Base-by-base conservation (phyloP, 179 eudicot species). In the Silene coronaria region DNA sequence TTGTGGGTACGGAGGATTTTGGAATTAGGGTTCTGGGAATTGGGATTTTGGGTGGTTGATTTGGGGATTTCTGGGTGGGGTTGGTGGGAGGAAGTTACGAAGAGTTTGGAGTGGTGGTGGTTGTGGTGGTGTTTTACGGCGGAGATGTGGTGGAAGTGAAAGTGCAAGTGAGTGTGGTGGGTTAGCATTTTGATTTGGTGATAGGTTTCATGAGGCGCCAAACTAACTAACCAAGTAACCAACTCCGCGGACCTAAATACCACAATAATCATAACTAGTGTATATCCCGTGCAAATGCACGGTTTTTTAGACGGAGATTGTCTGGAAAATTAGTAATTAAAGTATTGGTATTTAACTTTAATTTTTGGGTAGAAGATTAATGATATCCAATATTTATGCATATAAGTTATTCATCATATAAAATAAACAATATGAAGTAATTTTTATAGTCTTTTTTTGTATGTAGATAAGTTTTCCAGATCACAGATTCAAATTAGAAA, bases 1-100 rank as follows among this genome's bases (percentile, higher is more conserved):
- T 92, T 92, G 85, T 92, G 97, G 8, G 78, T 87, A 23, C 97
- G 90, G 57, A 71, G 82, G 46, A 73, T 70, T 80, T 24, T 79
- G 76, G 11, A 70, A 76, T 63, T 60, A 55, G 59, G 59, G 74
- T 59, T 19, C 46, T 42, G 19, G 51, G 73, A 63, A 16, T 51
- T 55, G 59, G 59, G 59, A 6, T 9, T 55, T n/a, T 55, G 71
- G 26, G 71, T 64, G 34, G 53, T 45, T 78, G 58, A 45, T 74
- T 75, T 53, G 67, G 32, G 68, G 72, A 55, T 66, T 58, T 68
- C 65, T 2, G 79, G 72, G 8, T 26, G 66, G 30, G 79, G 77
- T 32, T 38, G 65, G 58, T 10, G 67, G 12, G 70, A 59, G 16
- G 76, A 65, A 0, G 76, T 34, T 22, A 19, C 26, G 65, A 78